These are phyloP conservation scores for Quercus berberidifolia DNA, from an alignment of 306 rosid species.

Conservation along the genomic window DNA sequence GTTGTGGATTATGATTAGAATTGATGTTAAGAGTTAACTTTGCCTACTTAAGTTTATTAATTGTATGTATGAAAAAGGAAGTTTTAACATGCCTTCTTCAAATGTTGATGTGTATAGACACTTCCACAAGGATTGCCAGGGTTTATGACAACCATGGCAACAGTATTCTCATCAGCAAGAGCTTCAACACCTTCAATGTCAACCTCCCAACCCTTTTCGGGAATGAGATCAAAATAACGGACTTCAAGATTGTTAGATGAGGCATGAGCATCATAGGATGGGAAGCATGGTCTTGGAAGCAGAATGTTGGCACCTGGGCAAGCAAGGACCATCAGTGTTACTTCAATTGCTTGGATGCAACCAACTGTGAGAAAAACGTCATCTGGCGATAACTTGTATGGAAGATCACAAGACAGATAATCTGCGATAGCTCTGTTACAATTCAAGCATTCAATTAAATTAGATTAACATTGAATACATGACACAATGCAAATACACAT, in stretches of 20 bases:
- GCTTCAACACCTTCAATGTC: slow-evolving; percentile 28
- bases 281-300: slow-evolving; percentile 30
- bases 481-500: too few relatives aligned
- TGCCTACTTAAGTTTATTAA: background rate
- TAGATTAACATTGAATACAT: too few relatives aligned
- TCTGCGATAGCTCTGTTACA: slow-evolving; percentile 38
- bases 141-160: slow-evolving; percentile 29
- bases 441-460: background rate
- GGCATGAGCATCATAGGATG: slow-evolving; percentile 11
- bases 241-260: slow-evolving; percentile 18
- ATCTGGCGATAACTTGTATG: slow-evolving; percentile 15
- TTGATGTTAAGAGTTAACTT: background rate
- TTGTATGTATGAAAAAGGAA: background rate
- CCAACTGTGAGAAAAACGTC: slow-evolving; percentile 30
- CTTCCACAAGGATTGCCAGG: slow-evolving; percentile 42
- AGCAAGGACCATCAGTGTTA: slow-evolving; percentile 2
- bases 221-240: slow-evolving; percentile 25
- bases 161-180: slow-evolving; percentile 27
- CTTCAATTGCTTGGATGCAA: slow-evolving; percentile 30
- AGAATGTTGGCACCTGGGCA: slow-evolving; percentile 31
- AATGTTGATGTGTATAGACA: slow-evolving; percentile 23
- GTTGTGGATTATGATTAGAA: too few relatives aligned
- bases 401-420: slow-evolving; percentile 27
- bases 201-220: slow-evolving; percentile 30
- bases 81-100: slow-evolving; percentile 21